phyloP scores from a whole-genome alignment of 2,329 filamentous ascomycete genomes.

The Fusarium denticulatum region DNA sequence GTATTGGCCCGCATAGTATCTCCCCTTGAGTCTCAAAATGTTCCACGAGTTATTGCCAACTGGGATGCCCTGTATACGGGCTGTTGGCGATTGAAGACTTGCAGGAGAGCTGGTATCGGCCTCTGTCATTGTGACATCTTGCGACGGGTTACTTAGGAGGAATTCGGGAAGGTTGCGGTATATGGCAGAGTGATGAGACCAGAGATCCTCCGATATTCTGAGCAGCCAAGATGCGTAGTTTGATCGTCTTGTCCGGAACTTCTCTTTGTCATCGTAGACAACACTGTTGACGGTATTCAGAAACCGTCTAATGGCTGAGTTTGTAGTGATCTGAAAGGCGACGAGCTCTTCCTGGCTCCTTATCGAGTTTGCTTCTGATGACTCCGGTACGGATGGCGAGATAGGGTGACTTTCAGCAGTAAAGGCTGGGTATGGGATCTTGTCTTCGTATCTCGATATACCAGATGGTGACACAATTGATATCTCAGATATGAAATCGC shows the following conservation, averaged over 20 bases:
- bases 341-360: slow-evolving; percentile 38
- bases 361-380: background rate
- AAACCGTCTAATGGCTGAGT: slow-evolving; percentile 45
- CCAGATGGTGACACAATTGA: slow-evolving; percentile 43
- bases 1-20: slow-evolving; percentile 46
- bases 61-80: background rate
- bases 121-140: background rate
- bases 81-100: background rate
- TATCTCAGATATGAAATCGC: slow-evolving; percentile 46
- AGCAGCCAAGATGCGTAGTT: slow-evolving; percentile 44
- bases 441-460: slow-evolving; percentile 44
- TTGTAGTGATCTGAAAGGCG: slow-evolving; percentile 46
- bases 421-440: slow-evolving; percentile 23
- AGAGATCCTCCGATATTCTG: slow-evolving; percentile 38
- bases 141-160: slow-evolving; percentile 11
- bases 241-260: slow-evolving; percentile 25
- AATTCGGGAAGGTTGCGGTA: slow-evolving; percentile 44
- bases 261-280: slow-evolving; percentile 44
- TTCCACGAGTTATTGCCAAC: slow-evolving; percentile 46
- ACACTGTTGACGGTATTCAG: slow-evolving; percentile 45
- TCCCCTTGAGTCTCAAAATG: slow-evolving; percentile 41
- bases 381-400: background rate
- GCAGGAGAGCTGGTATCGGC: background rate
- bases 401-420: rapidly evolving
- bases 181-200: slow-evolving; percentile 42